Evolutionary conservation across 345 rosid genomes (phyloP), one percentile per base, ranked within the genome.

Genomic region (Isatis tinctoria): DNA sequence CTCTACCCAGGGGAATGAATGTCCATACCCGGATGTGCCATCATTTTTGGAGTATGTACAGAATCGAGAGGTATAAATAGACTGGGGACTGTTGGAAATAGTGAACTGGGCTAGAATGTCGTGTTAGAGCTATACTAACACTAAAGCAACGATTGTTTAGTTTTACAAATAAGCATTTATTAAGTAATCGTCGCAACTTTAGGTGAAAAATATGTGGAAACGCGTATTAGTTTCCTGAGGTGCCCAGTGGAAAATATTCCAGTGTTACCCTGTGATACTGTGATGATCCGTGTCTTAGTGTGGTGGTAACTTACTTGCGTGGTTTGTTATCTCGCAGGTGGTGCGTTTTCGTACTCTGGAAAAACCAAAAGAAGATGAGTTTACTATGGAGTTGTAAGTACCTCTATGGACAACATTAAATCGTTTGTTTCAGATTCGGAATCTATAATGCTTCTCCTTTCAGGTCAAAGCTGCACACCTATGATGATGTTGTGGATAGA

Each of bases 301-400:
- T 64, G 52, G 53, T 66, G 28, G 17, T 45, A 67, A 69, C 60
- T 72, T 53, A 68, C 28, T 49, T 62, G 14, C 67, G 37, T 61
- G 28, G 65, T 75, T 75, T 73, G 51, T 65, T 60, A 73, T 49
- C 58, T 44, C 32, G 68, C 77, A 90, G 96, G 60, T 87, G 67
- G 99, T 95, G 70, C 98, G 79, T 82, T 95, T 95, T 60, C 97
- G 98, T 65, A 77, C 90, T 9, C 59, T 95, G 79, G 98, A 95
- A 72, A 89, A 82, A 75, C 94, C 98, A 12, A 95, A 92, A 79
- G 98, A 90, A 70, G 99, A 92, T 27, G 98, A 85, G 74, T 95
- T 95, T 65, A 74, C 80, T 68, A 70, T 95, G 60, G 99, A 95
- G 82, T 75, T 95, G 99, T 95, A 77, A 92, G 98, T 82, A 64